phyloP scores from a whole-genome alignment of 441 rosid species.

The Metrosideros polymorpha region DNA sequence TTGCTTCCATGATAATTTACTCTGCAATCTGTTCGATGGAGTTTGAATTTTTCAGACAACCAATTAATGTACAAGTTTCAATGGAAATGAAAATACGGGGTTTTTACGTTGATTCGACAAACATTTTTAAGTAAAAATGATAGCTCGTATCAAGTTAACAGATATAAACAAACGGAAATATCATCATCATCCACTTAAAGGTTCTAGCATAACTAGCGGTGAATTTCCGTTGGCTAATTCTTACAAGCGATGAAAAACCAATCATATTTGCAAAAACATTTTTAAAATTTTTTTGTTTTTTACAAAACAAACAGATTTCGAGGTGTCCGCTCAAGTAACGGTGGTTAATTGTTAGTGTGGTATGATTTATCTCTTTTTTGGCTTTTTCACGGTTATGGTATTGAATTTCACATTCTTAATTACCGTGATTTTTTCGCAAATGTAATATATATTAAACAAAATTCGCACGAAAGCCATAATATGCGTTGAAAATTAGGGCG shows the following conservation, averaged over 20 bases:
- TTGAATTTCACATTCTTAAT: neutral
- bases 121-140: neutral
- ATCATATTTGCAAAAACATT: too few relatives aligned
- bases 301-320: accelerated
- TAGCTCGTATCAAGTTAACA: neutral
- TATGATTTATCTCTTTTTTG: neutral
- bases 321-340: neutral
- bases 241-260: too few relatives aligned
- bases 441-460: too few relatives aligned
- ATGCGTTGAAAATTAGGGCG: neutral
- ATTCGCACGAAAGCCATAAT: neutral
- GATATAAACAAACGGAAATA: neutral
- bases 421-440: neutral
- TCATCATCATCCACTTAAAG: too few relatives aligned
- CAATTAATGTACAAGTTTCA: neutral
- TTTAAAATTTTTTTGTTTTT: neutral
- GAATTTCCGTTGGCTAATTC: too few relatives aligned
- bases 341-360: too few relatives aligned
- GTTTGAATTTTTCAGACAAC: neutral
- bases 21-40: neutral
- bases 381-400: neutral
- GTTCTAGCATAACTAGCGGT: too few relatives aligned
- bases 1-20: neutral
- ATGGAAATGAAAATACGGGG: neutral
- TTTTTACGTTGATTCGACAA: too few relatives aligned